These are phyloP conservation scores for Hericium rajendrae DNA, from an alignment of 768 basidiomycete genomes.

Conservation along the genomic window DNA sequence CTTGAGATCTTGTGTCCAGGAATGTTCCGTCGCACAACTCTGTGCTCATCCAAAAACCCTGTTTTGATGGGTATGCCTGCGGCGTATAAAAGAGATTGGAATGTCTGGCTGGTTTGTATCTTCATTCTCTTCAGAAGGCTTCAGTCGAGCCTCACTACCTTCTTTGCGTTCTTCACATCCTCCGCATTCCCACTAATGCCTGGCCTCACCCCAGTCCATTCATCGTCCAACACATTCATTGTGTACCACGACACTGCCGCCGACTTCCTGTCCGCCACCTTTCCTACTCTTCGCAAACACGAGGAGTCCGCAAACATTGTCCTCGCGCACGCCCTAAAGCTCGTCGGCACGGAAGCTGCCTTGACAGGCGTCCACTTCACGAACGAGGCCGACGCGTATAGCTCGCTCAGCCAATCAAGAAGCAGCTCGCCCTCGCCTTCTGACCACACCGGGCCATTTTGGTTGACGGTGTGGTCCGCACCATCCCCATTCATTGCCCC, in stretches of 20 bases:
- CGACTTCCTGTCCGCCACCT: slow-evolving; percentile 32
- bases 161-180: background rate
- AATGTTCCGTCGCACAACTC: background rate
- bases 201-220: slow-evolving; percentile 20
- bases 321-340: slow-evolving; percentile 39
- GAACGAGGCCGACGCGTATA: slow-evolving; percentile 23
- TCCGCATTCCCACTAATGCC: slow-evolving; percentile 18
- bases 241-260: slow-evolving; percentile 30
- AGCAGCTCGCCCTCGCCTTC: slow-evolving; percentile 7
- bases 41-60: background rate
- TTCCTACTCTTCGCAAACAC: slow-evolving; percentile 31
- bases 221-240: slow-evolving; percentile 18
- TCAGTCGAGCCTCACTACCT: background rate
- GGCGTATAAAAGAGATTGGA: background rate
- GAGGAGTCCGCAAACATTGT: slow-evolving; percentile 45
- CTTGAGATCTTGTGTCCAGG: background rate
- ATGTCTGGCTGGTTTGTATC: background rate
- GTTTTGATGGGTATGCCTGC: background rate
- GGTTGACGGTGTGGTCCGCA: slow-evolving; percentile 41
- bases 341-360: slow-evolving; percentile 27
- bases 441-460: slow-evolving; percentile 25
- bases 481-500: slow-evolving; percentile 19
- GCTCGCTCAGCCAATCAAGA: slow-evolving; percentile 17
- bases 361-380: slow-evolving; percentile 29
- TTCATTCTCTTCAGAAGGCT: background rate